Evolutionary conservation across 148 eudicot genomes (phyloP).

Genomic region (Rheum nobile): DNA sequence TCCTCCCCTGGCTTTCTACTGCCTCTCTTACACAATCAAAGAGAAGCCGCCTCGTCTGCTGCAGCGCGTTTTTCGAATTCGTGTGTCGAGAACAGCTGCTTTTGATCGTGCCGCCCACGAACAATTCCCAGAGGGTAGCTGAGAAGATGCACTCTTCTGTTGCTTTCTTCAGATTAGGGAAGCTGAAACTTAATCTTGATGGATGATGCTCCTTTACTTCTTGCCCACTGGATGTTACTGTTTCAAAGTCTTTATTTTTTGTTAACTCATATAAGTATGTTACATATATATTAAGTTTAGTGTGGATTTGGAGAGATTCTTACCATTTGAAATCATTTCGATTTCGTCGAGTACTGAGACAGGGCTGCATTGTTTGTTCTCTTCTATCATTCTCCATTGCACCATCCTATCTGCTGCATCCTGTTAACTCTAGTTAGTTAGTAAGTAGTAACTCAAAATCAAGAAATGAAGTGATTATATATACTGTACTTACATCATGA

Average conservation of each 20-base stretch:
- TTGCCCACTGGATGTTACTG: slow-evolving; percentile 4
- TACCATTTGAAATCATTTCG: slow-evolving; percentile 25
- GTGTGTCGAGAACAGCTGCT: slow-evolving; percentile 12
- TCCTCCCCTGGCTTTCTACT: slow-evolving; percentile 22
- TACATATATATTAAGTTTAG: not conserved
- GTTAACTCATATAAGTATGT: not conserved
- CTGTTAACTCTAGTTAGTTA: slow-evolving; percentile 28
- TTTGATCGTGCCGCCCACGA: not conserved
- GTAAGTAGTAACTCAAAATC: not conserved
- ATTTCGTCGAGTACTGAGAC: slow-evolving; percentile 53
- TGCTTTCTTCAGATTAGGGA: slow-evolving; percentile 7
- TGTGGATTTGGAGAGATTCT: not conserved
- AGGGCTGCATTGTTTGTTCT: slow-evolving; percentile 45
- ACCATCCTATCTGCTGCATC: slow-evolving; percentile 17
- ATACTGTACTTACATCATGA: slow-evolving; percentile 18
- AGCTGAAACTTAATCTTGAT: slow-evolving; percentile 4
- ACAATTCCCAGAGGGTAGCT: slow-evolving; percentile 23
- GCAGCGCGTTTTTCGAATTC: slow-evolving; percentile 27
- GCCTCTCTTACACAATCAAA: slow-evolving; percentile 55
- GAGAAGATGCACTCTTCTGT: slow-evolving; percentile 21
- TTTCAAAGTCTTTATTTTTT: not conserved
- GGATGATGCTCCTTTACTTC: not conserved
- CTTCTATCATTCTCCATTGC: slow-evolving; percentile 31
- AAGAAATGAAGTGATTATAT: not conserved
- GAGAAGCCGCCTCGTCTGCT: slow-evolving; percentile 38